Evolutionary conservation across 164 flowering plant genomes (phyloP).

Genomic region (Piper longum): DNA sequence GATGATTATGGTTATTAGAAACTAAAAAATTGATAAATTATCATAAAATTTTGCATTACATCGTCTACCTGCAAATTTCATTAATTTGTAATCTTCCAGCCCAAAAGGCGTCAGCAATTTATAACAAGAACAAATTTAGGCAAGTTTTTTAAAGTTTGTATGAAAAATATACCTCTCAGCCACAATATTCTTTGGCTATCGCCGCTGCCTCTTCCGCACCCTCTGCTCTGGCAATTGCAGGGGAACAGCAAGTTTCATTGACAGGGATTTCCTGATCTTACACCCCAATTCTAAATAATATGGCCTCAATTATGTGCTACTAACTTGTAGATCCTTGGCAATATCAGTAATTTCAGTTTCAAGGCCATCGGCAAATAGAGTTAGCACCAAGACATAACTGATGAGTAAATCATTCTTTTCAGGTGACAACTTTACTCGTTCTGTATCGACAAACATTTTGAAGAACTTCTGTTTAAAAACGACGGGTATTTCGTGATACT

Average conservation of each 20-base stretch:
- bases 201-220: neutral
- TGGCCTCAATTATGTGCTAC: slow-evolving; percentile 17
- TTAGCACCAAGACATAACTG: slow-evolving; percentile 66
- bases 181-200: neutral
- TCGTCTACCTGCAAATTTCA: no score
- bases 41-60: no score
- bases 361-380: slow-evolving; percentile 57
- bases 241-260: slow-evolving; percentile 51
- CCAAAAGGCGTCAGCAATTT: no score
- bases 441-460: slow-evolving; percentile 31
- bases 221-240: slow-evolving; percentile 34
- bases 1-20: no score
- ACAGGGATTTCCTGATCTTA: slow-evolving; percentile 25
- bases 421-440: slow-evolving; percentile 16
- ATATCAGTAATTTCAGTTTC: slow-evolving; percentile 48
- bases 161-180: neutral
- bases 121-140: neutral
- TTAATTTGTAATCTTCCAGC: no score
- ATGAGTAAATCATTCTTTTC: slow-evolving; percentile 51
- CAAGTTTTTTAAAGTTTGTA: neutral
- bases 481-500: slow-evolving; percentile 38
- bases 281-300: slow-evolving; percentile 55
- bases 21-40: no score
- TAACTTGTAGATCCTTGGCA: slow-evolving; percentile 58
- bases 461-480: slow-evolving; percentile 37